Evolutionary conservation across 2,329 filamentous ascomycete genomes (phyloP).

Genomic region (Fusarium sp.): DNA sequence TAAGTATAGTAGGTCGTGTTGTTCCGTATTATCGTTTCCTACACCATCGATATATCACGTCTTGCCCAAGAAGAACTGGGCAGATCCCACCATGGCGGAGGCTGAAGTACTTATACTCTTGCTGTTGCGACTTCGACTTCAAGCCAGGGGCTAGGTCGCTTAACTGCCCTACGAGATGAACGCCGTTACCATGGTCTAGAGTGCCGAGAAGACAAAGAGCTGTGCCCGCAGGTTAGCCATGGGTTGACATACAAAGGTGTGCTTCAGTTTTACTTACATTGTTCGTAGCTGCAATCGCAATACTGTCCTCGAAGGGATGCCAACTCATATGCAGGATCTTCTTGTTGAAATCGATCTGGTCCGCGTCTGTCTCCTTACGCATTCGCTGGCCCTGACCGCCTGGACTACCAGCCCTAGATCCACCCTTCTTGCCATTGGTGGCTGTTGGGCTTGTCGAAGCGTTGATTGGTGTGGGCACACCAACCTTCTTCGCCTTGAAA

Average conservation of each 20-base stretch:
- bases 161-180: slow-evolving; percentile 41
- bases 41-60: slow-evolving; percentile 29
- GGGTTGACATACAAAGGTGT: background rate
- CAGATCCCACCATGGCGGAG: slow-evolving; percentile 28
- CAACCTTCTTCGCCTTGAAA: slow-evolving; percentile 99
- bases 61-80: slow-evolving; percentile 34
- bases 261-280: slow-evolving; percentile 76
- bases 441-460: slow-evolving; percentile 76
- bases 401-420: slow-evolving; percentile 88
- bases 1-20: slow-evolving; percentile 40
- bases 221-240: slow-evolving; percentile 50
- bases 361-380: slow-evolving; percentile 98
- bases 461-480: slow-evolving; percentile 97
- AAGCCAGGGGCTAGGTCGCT: slow-evolving; percentile 27
- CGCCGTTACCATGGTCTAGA: slow-evolving; percentile 58
- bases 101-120: slow-evolving; percentile 28
- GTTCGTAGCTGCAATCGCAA: slow-evolving; percentile 98
- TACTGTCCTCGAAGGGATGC: slow-evolving; percentile 99
- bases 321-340: slow-evolving; percentile 99
- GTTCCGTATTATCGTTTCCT: slow-evolving; percentile 36
- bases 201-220: slow-evolving; percentile 83
- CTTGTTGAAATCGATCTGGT: slow-evolving; percentile 99
- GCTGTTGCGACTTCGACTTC: slow-evolving; percentile 28
- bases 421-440: slow-evolving; percentile 84
- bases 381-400: slow-evolving; percentile 87